Percentiles rank a stretch among this genome's conserved stretches.
phyloP scores from a whole-genome alignment of 1,284 basidiomycete genomes.

The Rhodofomes roseus region DNA sequence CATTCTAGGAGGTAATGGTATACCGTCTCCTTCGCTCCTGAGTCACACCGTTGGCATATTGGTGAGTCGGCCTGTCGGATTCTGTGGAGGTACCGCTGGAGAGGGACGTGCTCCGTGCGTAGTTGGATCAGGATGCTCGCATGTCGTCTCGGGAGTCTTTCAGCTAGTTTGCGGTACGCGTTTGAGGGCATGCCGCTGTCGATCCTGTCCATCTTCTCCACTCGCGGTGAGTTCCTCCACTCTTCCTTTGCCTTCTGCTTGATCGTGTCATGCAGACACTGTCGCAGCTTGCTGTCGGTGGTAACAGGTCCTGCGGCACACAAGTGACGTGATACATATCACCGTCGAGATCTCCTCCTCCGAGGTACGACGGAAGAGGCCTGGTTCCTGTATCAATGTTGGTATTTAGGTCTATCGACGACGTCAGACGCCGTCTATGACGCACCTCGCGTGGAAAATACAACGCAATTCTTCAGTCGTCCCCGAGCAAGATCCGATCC shows the following conservation, averaged over 20 bases:
- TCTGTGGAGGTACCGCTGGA: conserved; percentile 21
- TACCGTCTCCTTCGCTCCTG: conserved; percentile 16
- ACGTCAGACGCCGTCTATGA: no score
- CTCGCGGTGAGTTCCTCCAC: no score
- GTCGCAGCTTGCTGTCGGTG: no score
- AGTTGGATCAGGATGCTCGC: no score
- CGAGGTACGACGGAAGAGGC: conserved; percentile 57
- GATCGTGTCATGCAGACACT: no score
- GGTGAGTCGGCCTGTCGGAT: conserved; percentile 15
- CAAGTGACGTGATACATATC: conserved; percentile 53
- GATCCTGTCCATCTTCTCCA: no score
- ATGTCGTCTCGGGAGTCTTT: no score
- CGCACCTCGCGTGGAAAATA: conserved; percentile 53
- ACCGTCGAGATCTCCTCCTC: conserved; percentile 65
- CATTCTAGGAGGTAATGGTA: conserved; percentile 21
- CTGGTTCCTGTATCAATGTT: conserved; percentile 38
- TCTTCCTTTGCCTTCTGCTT: no score
- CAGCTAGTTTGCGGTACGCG: no score
- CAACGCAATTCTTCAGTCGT: conserved; percentile 50
- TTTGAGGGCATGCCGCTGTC: no score
- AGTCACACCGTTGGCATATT: conserved; percentile 19
- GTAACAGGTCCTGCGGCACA: conserved; percentile 9
- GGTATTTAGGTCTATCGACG: no score
- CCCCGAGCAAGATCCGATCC: conserved; percentile 48
- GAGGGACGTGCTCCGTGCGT: no score